A percentile compares a stretch with the other conserved stretches of the same genome.
Conservation (phyloP, 257 asterid genomes). For the Jacaranda mimosifolia region DNA sequence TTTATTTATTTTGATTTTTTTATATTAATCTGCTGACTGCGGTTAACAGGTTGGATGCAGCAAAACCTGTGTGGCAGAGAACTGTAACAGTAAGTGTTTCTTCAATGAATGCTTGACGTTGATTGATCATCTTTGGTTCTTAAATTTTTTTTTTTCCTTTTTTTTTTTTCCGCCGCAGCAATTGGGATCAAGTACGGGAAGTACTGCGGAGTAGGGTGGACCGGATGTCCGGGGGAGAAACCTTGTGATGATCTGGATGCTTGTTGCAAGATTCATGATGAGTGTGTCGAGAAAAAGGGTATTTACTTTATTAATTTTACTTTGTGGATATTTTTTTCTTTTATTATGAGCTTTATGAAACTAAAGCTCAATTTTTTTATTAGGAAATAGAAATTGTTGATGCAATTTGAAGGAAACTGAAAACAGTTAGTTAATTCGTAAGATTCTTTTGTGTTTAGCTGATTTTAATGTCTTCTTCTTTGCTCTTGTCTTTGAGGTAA, state of each 20-base stretch:
- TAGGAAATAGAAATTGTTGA: not conserved
- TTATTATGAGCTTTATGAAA: not conserved
- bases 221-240: constrained; percentile 91
- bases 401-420: constrained; percentile 27
- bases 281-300: constrained; percentile 82
- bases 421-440: too few species aligned
- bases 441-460: not conserved
- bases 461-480: not conserved
- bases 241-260: constrained; percentile 97
- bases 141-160: not conserved
- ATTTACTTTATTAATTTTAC: constrained; percentile 28
- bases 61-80: constrained; percentile 71
- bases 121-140: not conserved
- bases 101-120: not conserved
- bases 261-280: constrained; percentile 89
- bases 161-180: constrained; percentile 45
- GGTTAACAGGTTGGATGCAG: constrained; percentile 66
- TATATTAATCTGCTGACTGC: constrained; percentile 15
- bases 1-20: too few species aligned
- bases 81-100: constrained; percentile 65
- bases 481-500: not conserved
- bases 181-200: constrained; percentile 87
- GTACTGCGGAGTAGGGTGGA: constrained; percentile 96
- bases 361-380: not conserved
- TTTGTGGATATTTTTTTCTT: not conserved